Evolutionary conservation across 129 eudicot genomes (phyloP).

Genomic region (Centrapalus pauciflorus): DNA sequence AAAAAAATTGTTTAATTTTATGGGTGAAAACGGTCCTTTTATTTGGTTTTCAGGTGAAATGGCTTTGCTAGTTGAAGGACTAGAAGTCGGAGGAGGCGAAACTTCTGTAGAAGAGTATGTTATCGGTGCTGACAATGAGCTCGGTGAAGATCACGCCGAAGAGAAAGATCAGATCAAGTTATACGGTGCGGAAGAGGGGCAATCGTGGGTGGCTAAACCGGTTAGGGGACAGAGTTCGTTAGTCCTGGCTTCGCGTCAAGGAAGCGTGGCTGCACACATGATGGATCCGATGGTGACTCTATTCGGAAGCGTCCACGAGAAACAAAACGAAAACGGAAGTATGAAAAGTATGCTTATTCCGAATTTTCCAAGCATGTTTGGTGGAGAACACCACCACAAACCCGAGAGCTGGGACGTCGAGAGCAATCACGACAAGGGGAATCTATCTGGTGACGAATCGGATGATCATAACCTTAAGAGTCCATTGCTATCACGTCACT

Average conservation of each 20-base stretch:
- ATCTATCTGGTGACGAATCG: slow-evolving; percentile 39
- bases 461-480: slow-evolving; percentile 50
- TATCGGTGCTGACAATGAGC: slow-evolving; percentile 60
- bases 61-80: slow-evolving; percentile 87
- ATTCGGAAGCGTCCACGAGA: slow-evolving; percentile 87
- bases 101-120: slow-evolving; percentile 75
- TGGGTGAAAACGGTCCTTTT: too few relatives aligned
- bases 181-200: slow-evolving; percentile 79
- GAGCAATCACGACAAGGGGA: slow-evolving; percentile 37
- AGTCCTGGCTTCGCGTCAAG: slow-evolving; percentile 52
- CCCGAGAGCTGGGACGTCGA: slow-evolving; percentile 63
- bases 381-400: slow-evolving; percentile 35
- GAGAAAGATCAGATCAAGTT: slow-evolving; percentile 62
- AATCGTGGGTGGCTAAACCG: slow-evolving; percentile 80
- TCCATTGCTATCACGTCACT: slow-evolving; percentile 62
- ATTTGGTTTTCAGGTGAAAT: slow-evolving; percentile 58
- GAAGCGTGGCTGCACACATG: slow-evolving; percentile 53
- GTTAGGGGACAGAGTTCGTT: slow-evolving; percentile 80
- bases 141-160: slow-evolving; percentile 36
- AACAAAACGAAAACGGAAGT: slow-evolving; percentile 53
- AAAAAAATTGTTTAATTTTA: too few relatives aligned
- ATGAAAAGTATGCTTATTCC: slow-evolving; percentile 58
- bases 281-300: slow-evolving; percentile 76
- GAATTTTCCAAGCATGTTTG: slow-evolving; percentile 67
- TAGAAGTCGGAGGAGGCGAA: slow-evolving; percentile 61